Percentiles rank a stretch among this genome's conserved stretches.
phyloP scores from a whole-genome alignment of 306 rosid species.

The Adenanthera pavonina region DNA sequence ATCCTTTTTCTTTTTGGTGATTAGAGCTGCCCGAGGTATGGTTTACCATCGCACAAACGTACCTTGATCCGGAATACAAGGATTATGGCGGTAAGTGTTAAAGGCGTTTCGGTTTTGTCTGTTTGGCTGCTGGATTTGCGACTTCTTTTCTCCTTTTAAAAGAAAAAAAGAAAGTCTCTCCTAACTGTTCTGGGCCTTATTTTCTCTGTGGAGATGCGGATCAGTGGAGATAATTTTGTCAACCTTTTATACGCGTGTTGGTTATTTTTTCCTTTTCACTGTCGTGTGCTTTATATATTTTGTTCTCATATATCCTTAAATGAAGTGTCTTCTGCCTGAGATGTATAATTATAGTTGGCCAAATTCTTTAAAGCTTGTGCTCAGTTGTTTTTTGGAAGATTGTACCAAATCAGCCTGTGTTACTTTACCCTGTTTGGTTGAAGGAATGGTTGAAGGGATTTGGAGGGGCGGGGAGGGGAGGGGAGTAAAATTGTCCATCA shows the following conservation, averaged over 20 bases:
- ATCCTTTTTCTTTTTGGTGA: not conserved
- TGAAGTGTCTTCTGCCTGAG: not conserved
- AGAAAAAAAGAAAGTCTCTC: slow-evolving; percentile 46
- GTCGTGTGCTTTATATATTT: not conserved
- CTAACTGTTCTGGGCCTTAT: slow-evolving; percentile 53
- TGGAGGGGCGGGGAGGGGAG: too few species aligned
- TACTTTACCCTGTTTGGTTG: too few species aligned
- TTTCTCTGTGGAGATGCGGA: slow-evolving; percentile 46
- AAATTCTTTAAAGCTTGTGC: not conserved
- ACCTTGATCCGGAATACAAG: slow-evolving; percentile 72
- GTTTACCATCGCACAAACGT: slow-evolving; percentile 73
- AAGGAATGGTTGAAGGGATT: too few species aligned
- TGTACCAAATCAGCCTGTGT: not conserved
- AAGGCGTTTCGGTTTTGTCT: not conserved
- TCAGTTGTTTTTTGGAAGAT: not conserved
- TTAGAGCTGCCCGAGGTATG: slow-evolving; percentile 76
- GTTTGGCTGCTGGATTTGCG: not conserved
- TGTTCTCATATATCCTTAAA: not conserved
- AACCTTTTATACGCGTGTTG: not conserved
- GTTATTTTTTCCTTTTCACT: not conserved
- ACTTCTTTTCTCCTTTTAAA: not conserved
- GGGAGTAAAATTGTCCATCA: too few species aligned
- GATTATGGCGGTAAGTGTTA: slow-evolving; percentile 72
- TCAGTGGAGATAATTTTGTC: slow-evolving; percentile 50
- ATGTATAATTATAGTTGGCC: not conserved